Evolutionary conservation across 1,284 basidiomycete species (phyloP), one percentile per base, ranked within the genome.

Genomic region (Termitomyces sp.): DNA sequence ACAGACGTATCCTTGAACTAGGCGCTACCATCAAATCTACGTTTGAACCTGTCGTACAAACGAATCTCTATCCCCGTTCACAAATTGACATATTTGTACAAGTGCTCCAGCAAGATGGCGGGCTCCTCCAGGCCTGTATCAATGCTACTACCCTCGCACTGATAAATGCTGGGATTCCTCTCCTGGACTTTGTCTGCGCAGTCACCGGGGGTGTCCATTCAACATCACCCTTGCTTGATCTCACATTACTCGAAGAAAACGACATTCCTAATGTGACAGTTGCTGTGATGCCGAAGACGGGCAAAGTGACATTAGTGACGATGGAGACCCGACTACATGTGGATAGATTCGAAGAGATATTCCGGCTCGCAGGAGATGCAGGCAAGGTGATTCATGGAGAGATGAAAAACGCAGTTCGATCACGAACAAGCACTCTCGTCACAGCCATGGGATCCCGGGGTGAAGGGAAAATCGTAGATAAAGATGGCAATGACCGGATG

Each of bases 311-410:
- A 4, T 77, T 98, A 19, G 87, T 94, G 55, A 88, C 88, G 55
- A 88, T 97, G 82, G 96, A 98, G 71, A 97, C 93, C 11, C 77
- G 95, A n/a, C 68, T 99, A 55, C 93, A 94, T 64, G 86, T 95
- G 11, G 93, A 96, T 63, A 79, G 92, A 40, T 96, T 98, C 63
- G 89, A 91, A 65, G 91, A 95, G 65, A 85, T 97, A 64, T 83
- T 98, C 59, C 72, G 75, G 57, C 68, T 96, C 40, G 93, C 87
- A 1, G 79, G 85, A 26, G 84, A 93, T 53, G 93, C 88, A 6
- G 83, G 86, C 10, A 76, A 76, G 52, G 84, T 93, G 14, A 72
- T 99, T 47, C 91, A 93, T 59, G 73, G 70, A 46, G 94, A 97
- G 75, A 94, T 97, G 90, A 87, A 83, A 61, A 68, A 66, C 30